Percentiles rank a stretch among this genome's conserved stretches.
Conservation (phyloP, 495 filamentous ascomycete species). For the Haplographium delicatum region DNA sequence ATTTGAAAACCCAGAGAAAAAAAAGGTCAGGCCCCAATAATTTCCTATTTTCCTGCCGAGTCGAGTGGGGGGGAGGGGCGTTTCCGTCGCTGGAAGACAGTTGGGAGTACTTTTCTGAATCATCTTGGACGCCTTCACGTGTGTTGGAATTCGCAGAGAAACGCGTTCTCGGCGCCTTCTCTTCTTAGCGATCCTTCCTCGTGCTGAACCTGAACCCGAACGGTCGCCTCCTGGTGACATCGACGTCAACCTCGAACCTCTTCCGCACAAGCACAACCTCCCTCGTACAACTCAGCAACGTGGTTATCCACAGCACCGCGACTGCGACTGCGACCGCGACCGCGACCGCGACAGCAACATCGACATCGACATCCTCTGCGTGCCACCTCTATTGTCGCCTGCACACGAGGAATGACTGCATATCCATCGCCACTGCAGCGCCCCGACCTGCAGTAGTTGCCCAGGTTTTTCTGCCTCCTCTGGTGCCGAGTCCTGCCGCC, state of each 20-base stretch:
- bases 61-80: too few species aligned
- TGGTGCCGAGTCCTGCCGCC: constrained; percentile 3
- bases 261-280: constrained; percentile 6
- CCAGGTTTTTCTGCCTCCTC: not conserved
- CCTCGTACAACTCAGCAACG: constrained; percentile 15
- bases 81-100: too few species aligned
- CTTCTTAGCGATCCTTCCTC: constrained; percentile 11
- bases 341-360: too few species aligned
- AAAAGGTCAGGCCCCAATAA: constrained; percentile 14
- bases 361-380: not conserved
- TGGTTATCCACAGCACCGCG: constrained; percentile 1
- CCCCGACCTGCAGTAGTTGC: not conserved
- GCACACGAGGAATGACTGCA: constrained; percentile 3
- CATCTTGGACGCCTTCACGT: constrained; percentile 11
- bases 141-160: not conserved
- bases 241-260: too few species aligned
- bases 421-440: constrained; percentile 1
- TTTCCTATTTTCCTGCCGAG: constrained; percentile 18
- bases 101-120: constrained; percentile 3
- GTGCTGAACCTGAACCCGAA: too few species aligned
- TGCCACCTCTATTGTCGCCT: too few species aligned
- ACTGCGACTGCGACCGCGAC: too few species aligned
- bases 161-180: constrained; percentile 5
- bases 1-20: not conserved
- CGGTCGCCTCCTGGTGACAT: constrained; percentile 2